A percentile compares a stretch with the other conserved stretches of the same genome.
Conservation (phyloP, 352 stramenopile species). For the Pythium rhizo-oryzae region DNA sequence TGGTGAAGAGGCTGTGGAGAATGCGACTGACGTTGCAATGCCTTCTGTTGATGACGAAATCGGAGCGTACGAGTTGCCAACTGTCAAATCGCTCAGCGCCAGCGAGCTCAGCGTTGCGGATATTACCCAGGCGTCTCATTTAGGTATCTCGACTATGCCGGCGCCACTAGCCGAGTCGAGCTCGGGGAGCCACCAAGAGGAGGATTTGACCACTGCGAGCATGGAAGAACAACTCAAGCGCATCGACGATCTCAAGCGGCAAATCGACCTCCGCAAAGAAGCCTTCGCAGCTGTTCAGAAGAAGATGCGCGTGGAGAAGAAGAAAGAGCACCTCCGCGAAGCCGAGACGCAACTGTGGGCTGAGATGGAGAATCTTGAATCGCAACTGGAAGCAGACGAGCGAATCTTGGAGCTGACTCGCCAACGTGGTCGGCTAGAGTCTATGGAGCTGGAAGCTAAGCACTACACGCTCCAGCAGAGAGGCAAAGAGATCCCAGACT, state of each 20-base stretch:
- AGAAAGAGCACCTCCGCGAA: constrained; percentile 42
- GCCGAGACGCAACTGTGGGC: constrained; percentile 50
- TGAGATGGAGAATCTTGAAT: constrained; percentile 53
- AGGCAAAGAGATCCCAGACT: constrained; percentile 15
- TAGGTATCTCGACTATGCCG: neutral
- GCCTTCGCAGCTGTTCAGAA: constrained; percentile 48
- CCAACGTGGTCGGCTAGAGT: constrained; percentile 57
- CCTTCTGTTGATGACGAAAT: neutral
- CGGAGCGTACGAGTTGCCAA: neutral
- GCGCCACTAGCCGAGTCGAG: constrained; percentile 19
- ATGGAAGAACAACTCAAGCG: constrained; percentile 63
- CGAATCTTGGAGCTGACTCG: constrained; percentile 38
- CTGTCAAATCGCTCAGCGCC: constrained; percentile 7
- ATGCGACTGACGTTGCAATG: neutral
- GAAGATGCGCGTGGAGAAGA: constrained; percentile 53
- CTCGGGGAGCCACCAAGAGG: constrained; percentile 34
- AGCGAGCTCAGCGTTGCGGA: constrained; percentile 2
- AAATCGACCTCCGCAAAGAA: constrained; percentile 45
- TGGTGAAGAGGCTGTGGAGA: neutral
- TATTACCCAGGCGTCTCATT: neutral
- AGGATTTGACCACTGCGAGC: constrained; percentile 49
- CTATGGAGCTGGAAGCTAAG: constrained; percentile 41
- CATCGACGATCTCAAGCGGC: constrained; percentile 46
- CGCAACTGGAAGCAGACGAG: constrained; percentile 42
- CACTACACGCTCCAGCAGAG: constrained; percentile 19